These are phyloP conservation scores for Begonia loranthoides DNA, from an alignment of 306 rosid species.

Conservation along the genomic window DNA sequence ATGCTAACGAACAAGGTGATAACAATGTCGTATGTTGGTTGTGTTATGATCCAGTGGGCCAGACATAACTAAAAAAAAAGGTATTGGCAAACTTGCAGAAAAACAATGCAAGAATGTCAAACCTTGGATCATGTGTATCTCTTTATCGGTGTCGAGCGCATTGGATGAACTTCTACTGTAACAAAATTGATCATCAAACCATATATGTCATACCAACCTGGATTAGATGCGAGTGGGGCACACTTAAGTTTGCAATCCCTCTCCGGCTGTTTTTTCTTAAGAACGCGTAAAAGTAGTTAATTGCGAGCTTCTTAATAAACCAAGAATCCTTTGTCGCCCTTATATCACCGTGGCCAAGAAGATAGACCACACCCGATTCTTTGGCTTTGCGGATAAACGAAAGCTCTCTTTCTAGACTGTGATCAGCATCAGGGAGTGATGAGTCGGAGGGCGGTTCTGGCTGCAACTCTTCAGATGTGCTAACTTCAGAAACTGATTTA, in stretches of 20 bases:
- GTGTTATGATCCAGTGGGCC: no score
- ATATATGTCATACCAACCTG: slow-evolving; percentile 98
- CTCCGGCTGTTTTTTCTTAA: slow-evolving; percentile 88
- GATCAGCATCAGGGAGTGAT: slow-evolving; percentile 50
- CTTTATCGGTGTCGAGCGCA: no score
- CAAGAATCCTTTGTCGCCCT: slow-evolving; percentile 90
- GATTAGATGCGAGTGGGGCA: slow-evolving; percentile 85
- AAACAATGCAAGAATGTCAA: no score
- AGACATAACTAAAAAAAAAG: no score
- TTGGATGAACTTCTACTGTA: not conserved
- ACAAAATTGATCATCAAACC: slow-evolving; percentile 54
- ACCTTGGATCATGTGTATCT: no score
- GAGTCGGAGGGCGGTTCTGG: slow-evolving; percentile 24
- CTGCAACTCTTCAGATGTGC: slow-evolving; percentile 45
- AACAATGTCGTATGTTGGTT: no score
- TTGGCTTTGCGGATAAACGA: slow-evolving; percentile 83
- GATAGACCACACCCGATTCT: slow-evolving; percentile 92
- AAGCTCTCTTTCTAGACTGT: slow-evolving; percentile 77
- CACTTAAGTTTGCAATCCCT: slow-evolving; percentile 82
- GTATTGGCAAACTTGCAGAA: no score
- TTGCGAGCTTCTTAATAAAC: slow-evolving; percentile 76
- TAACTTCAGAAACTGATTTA: slow-evolving; percentile 35
- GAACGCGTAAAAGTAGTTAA: slow-evolving; percentile 84
- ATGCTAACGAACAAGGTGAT: no score
- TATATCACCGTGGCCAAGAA: slow-evolving; percentile 90